These are phyloP conservation scores for Pseudogymnoascus verrucosus DNA, from an alignment of 2,329 filamentous ascomycete genomes.

Conservation along the genomic window DNA sequence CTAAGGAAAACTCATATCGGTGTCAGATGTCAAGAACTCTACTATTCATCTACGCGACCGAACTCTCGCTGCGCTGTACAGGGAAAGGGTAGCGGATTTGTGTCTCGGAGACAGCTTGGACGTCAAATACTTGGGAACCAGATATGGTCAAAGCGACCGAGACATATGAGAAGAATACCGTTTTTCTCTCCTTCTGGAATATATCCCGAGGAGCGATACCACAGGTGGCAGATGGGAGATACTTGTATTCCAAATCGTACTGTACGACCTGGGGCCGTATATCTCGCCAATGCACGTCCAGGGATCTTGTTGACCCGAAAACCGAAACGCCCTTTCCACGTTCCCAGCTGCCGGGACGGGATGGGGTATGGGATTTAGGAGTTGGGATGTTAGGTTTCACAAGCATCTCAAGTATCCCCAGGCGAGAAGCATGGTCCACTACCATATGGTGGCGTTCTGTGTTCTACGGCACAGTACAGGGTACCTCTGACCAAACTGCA, in stretches of 20 bases:
- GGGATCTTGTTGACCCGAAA: not conserved
- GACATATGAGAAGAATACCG: not conserved
- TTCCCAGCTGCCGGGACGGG: not conserved
- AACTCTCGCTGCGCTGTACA: not conserved
- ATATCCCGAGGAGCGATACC: not conserved
- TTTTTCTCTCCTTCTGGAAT: not conserved
- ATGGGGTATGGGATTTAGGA: not conserved
- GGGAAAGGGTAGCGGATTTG: not conserved
- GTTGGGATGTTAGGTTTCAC: not conserved
- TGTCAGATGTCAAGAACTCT: not conserved
- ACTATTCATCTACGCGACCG: no score
- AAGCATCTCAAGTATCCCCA: not conserved
- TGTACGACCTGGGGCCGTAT: not conserved
- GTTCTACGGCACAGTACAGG: not conserved
- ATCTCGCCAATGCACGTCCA: constrained; percentile 5
- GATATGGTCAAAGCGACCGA: not conserved
- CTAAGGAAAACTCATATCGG: not conserved
- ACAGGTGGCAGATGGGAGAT: not conserved
- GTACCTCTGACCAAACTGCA: not conserved
- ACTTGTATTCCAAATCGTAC: not conserved
- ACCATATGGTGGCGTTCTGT: not conserved
- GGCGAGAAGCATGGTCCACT: not conserved
- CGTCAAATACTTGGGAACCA: not conserved
- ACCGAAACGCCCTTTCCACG: not conserved
- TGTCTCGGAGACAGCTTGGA: not conserved